Evolutionary conservation across 108 stramenopile genomes (phyloP), one percentile per base, ranked within the genome.

Genomic region (Cylindrotheca closterium): DNA sequence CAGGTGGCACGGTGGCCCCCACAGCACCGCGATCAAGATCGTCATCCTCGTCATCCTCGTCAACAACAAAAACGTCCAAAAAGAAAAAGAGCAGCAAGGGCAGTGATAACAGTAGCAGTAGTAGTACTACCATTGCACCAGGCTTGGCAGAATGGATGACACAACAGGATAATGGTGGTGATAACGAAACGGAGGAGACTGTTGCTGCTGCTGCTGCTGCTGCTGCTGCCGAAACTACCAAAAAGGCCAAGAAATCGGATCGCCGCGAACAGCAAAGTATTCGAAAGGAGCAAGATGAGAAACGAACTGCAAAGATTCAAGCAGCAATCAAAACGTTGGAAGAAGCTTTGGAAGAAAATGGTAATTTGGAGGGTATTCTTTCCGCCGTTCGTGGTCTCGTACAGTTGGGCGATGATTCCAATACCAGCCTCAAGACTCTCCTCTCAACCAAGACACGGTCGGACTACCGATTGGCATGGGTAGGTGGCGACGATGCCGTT

Each of bases 401-500:
- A 3, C 4, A 30, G 19, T 58, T 68, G 31, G 59, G 0, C 17
- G n/a, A n/a, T n/a, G n/a, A n/a, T n/a, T 58, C 62, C 21, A 55
- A 54, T 22, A 21, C 34, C 25, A 32, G 22, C 26, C 17, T 55
- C 30, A 64, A 55, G 0, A 56, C 34, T 31, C 58, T 46, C 33
- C 12, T 65, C 47, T 67, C 68, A 42, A 57, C 52, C 0, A 51
- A 60, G 24, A 28, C 47, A 21, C 56, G 62, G 24, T 46, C 29
- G 28, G 56, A 75, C 53, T 92, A 82, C 60, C 84, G 87, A 46
- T 51, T 92, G 51, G 88, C 84, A 31, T 92, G 91, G 91, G 88
- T 84, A 1, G 91, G 87, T 12, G 63, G 68, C 24, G 91, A 95
- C 59, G 65, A 77, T 49, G 85, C 91, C 21, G 67, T 95, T 27